Percentiles rank a stretch among this genome's conserved stretches.
phyloP scores from a whole-genome alignment of 176 grass and related monocot species.

The Zoysia japonica region DNA sequence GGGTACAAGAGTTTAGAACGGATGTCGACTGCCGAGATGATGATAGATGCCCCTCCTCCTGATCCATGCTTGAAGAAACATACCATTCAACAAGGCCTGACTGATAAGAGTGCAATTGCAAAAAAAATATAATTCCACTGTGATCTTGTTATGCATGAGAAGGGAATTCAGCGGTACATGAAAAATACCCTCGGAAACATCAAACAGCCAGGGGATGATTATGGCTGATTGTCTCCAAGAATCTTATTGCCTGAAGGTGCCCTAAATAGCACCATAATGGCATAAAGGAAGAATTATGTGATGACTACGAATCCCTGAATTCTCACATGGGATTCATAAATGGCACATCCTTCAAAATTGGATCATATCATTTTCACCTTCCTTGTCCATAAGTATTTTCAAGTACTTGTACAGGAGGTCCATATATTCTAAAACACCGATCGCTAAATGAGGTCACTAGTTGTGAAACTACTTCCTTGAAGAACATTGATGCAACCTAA shows the following conservation, averaged over 20 bases:
- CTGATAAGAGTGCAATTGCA: constrained; percentile 11
- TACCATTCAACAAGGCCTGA: neutral
- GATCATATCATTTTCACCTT: constrained; percentile 34
- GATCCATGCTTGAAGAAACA: neutral
- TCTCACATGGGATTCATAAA: neutral
- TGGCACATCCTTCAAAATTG: constrained; percentile 29
- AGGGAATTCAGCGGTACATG: constrained; percentile 15
- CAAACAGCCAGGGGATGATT: constrained; percentile 42
- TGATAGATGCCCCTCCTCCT: too few species aligned
- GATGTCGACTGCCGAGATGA: too few species aligned
- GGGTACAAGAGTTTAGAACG: too few species aligned
- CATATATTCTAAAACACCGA: constrained; percentile 90
- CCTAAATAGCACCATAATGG: neutral
- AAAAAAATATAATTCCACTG: constrained; percentile 17
- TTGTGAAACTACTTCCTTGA: constrained; percentile 87
- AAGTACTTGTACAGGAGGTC: constrained; percentile 63
- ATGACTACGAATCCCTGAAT: constrained; percentile 5
- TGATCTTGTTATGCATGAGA: constrained; percentile 25
- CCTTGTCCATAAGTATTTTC: constrained; percentile 72
- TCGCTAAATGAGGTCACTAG: constrained; percentile 73
- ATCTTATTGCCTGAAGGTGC: constrained; percentile 12
- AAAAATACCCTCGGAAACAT: constrained; percentile 7
- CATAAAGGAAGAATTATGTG: constrained; percentile 14
- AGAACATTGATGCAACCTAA: constrained; percentile 98
- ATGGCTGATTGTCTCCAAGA: constrained; percentile 33